These are phyloP conservation scores for Chytriomyces hyalinus DNA, from an alignment of 192 early-diverging fungal species.

Conservation along the genomic window DNA sequence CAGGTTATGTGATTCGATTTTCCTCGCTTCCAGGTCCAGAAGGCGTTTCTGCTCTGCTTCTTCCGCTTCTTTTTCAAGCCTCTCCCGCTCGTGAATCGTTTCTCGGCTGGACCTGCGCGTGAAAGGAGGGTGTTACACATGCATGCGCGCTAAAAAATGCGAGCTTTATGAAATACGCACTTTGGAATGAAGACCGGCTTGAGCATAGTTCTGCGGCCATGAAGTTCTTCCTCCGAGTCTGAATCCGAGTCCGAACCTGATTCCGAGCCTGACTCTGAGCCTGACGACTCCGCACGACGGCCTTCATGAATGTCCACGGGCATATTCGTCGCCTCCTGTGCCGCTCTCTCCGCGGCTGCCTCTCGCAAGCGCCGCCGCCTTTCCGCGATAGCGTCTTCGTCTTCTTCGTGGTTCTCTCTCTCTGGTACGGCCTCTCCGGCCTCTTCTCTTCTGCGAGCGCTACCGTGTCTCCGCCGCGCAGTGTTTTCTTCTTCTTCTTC, in stretches of 20 bases:
- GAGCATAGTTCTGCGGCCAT: slow-evolving; percentile 63
- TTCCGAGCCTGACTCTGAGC: slow-evolving; percentile 47
- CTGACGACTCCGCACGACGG: slow-evolving; percentile 52
- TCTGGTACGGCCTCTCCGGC: slow-evolving; percentile 23
- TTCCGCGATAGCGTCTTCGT: slow-evolving; percentile 25
- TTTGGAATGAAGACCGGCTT: slow-evolving; percentile 95
- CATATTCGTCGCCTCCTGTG: not conserved
- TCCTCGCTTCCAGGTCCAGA: slow-evolving; percentile 63
- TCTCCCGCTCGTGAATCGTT: slow-evolving; percentile 64
- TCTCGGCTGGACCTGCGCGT: slow-evolving; percentile 49
- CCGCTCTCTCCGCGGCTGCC: not conserved
- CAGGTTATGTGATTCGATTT: slow-evolving; percentile 77
- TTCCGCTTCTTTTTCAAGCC: slow-evolving; percentile 58
- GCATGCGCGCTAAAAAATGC: not conserved
- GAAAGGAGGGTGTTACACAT: not conserved
- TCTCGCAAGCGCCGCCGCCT: slow-evolving; percentile 6
- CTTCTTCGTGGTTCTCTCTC: slow-evolving; percentile 9
- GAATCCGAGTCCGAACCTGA: slow-evolving; percentile 64
- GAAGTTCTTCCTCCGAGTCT: slow-evolving; percentile 63
- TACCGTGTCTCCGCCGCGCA: slow-evolving; percentile 16
- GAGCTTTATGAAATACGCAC: slow-evolving; percentile 49
- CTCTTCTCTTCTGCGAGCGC: slow-evolving; percentile 14
- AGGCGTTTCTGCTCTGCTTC: slow-evolving; percentile 61
- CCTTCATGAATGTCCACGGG: slow-evolving; percentile 40
- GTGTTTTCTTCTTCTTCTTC: slow-evolving; percentile 32